phyloP scores from a whole-genome alignment of 805 yeast species.

The Myxozyma sirexii region DNA sequence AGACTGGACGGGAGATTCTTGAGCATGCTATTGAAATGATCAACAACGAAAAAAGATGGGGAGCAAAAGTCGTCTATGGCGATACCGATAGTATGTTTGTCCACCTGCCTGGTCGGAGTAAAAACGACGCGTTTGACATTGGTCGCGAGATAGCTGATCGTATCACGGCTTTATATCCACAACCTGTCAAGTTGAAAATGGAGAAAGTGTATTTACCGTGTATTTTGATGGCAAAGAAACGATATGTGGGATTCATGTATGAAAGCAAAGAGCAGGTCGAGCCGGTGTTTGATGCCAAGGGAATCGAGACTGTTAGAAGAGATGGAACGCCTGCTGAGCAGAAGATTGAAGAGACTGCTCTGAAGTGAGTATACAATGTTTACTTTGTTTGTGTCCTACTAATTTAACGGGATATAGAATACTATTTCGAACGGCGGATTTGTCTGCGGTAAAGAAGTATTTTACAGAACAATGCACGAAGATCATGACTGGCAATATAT shows the following conservation, averaged over 20 bases:
- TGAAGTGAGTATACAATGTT: constrained; percentile 41
- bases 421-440: constrained; percentile 70
- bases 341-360: constrained; percentile 70
- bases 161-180: constrained; percentile 70
- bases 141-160: constrained; percentile 70
- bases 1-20: constrained; percentile 84
- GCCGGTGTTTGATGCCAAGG: constrained; percentile 91
- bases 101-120: constrained; percentile 79
- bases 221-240: constrained; percentile 76
- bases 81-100: constrained; percentile 95
- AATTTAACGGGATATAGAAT: constrained; percentile 42
- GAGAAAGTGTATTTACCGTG: constrained; percentile 93
- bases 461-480: constrained; percentile 67
- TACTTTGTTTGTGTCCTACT: neutral
- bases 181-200: constrained; percentile 80
- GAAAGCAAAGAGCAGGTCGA: constrained; percentile 56
- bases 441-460: constrained; percentile 69
- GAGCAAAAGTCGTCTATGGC: constrained; percentile 93
- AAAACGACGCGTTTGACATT: constrained; percentile 71
- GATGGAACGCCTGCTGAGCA: constrained; percentile 95
- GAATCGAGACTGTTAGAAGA: constrained; percentile 90
- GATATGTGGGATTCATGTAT: constrained; percentile 87
- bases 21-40: constrained; percentile 64
- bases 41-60: constrained; percentile 63
- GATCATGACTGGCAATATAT: constrained; percentile 62